These are phyloP conservation scores for Diutina pseudorugosa DNA, from an alignment of 1,139 yeast genomes.

Conservation along the genomic window DNA sequence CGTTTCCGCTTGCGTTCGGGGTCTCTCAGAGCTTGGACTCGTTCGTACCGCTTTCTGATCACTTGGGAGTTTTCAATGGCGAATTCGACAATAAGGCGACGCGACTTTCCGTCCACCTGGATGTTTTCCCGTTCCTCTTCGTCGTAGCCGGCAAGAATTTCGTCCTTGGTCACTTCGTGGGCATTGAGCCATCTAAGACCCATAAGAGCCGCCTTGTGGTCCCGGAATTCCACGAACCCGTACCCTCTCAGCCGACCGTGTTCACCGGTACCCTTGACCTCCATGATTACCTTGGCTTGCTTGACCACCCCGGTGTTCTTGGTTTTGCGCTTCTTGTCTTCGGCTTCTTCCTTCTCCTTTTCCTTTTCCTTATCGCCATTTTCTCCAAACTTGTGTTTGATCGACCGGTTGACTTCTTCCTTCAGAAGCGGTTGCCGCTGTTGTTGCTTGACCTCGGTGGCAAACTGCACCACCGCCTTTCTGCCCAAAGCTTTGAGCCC, in stretches of 20 bases:
- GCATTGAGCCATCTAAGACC: slow-evolving; percentile 96
- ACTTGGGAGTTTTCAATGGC: slow-evolving; percentile 94
- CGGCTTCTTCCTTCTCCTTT: slow-evolving; percentile 39
- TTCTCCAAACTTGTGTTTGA: slow-evolving; percentile 9
- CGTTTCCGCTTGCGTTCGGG: slow-evolving; percentile 20
- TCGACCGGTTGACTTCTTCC: slow-evolving; percentile 79
- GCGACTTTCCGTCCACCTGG: slow-evolving; percentile 44
- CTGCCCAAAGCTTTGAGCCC: slow-evolving; percentile 86
- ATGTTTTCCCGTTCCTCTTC: slow-evolving; percentile 56
- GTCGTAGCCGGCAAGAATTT: slow-evolving; percentile 56
- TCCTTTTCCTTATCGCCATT: not conserved
- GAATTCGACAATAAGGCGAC: slow-evolving; percentile 86
- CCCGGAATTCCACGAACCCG: slow-evolving; percentile 88
- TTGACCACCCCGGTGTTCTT: slow-evolving; percentile 81
- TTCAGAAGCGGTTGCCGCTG: slow-evolving; percentile 76
- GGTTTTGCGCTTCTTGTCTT: slow-evolving; percentile 44
- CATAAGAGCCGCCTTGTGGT: slow-evolving; percentile 90
- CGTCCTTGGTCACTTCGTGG: slow-evolving; percentile 65
- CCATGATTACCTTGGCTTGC: slow-evolving; percentile 88
- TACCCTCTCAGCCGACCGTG: slow-evolving; percentile 92
- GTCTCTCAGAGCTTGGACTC: slow-evolving; percentile 47
- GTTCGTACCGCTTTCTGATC: slow-evolving; percentile 61
- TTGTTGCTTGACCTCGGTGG: slow-evolving; percentile 73
- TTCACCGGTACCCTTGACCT: slow-evolving; percentile 80
- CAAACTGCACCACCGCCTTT: slow-evolving; percentile 90